Conservation (phyloP, 306 rosid species). For the Vigna unguiculata region DNA sequence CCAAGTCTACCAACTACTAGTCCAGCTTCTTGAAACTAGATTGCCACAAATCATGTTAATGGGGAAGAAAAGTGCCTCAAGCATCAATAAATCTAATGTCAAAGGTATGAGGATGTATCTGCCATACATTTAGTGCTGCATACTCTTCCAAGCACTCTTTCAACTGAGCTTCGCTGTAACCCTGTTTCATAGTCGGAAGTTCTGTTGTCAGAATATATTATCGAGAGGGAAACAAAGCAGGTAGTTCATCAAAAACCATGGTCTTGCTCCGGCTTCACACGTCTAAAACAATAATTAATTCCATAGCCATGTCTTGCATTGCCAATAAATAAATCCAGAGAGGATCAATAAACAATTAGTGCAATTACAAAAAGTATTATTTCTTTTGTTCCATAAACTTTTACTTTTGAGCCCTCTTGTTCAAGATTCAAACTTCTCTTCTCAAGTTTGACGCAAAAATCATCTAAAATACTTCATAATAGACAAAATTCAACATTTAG, state of each 20-base stretch:
- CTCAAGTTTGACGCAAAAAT: neutral
- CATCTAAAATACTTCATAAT: constrained; percentile 6
- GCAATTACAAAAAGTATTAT: neutral
- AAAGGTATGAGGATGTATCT: constrained; percentile 90
- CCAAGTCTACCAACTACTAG: constrained; percentile 28
- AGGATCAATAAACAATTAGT: neutral
- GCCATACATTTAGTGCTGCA: constrained; percentile 98
- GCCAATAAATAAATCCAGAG: neutral
- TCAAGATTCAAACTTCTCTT: constrained; percentile 6
- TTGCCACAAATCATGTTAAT: constrained; percentile 10
- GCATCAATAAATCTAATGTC: constrained; percentile 94
- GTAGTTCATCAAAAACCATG: neutral
- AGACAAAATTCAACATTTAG: constrained; percentile 26
- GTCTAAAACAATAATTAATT: constrained; percentile 22
- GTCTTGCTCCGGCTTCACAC: neutral
- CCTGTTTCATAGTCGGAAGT: constrained; percentile 61
- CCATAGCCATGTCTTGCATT: neutral
- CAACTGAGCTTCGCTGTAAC: constrained; percentile 95
- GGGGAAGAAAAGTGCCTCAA: constrained; percentile 44
- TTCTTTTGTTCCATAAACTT: neutral
- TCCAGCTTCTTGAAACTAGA: constrained; percentile 30
- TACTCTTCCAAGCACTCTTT: constrained; percentile 97
- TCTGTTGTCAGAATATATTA: constrained; percentile 34
- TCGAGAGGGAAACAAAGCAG: neutral
- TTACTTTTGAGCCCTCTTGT: neutral